Evolutionary conservation across 331 rosid genomes (phyloP).

Genomic region (Pyrus hybrid): DNA sequence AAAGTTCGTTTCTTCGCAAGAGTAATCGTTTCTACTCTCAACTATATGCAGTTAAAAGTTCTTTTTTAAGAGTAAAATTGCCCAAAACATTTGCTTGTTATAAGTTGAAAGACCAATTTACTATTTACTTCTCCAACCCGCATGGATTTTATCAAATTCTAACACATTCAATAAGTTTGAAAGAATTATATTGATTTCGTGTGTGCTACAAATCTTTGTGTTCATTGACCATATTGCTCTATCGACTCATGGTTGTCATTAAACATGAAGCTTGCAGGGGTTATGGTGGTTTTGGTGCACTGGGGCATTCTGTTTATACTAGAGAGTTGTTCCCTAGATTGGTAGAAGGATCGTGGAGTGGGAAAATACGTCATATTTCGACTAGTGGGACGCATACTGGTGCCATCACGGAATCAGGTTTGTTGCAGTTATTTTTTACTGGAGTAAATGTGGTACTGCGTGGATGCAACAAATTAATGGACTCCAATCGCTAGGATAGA

Average conservation of each 20-base stretch:
- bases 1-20: neutral
- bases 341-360: conserved; percentile 83
- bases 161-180: neutral
- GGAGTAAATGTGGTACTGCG: neutral
- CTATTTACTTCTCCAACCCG: too few relatives aligned
- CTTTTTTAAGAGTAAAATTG: neutral
- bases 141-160: too few relatives aligned
- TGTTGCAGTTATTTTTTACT: neutral
- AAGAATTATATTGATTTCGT: neutral
- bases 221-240: neutral
- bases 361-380: conserved; percentile 56
- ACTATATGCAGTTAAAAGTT: neutral
- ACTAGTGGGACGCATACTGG: conserved; percentile 94
- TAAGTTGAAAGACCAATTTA: neutral
- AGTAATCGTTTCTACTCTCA: neutral
- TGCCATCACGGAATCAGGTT: conserved; percentile 75
- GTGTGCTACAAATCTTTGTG: neutral
- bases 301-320: conserved; percentile 79
- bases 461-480: neutral
- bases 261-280: conserved; percentile 85
- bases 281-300: conserved; percentile 97
- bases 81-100: neutral
- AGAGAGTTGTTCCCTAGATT: conserved; percentile 75
- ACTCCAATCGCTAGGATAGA: neutral
- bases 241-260: conserved; percentile 17